phyloP scores from a whole-genome alignment of 1,284 basidiomycete genomes.

The Cystobasidiaceae sp. region DNA sequence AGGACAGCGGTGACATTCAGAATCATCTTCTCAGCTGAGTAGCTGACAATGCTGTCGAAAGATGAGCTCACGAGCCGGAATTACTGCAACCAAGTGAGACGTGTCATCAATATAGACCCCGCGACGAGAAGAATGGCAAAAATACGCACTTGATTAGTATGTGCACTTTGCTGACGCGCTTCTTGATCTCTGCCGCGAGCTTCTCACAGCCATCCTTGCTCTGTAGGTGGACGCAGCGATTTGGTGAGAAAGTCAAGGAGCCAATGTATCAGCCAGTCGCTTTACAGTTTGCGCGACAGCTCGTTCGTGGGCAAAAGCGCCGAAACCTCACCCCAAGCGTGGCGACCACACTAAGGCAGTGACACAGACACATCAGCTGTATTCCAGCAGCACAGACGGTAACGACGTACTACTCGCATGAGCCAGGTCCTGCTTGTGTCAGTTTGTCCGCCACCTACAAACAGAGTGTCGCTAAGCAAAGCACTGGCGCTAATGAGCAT shows the following conservation, averaged over 20 bases:
- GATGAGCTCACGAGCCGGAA: constrained; percentile 37
- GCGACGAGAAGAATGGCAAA: constrained; percentile 40
- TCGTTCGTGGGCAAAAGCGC: no score
- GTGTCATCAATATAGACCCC: neutral
- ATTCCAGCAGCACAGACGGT: neutral
- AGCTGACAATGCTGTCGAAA: neutral
- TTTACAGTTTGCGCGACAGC: no score
- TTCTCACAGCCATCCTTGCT: constrained; percentile 73
- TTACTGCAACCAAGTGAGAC: neutral
- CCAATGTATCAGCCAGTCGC: no score
- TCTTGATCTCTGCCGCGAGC: constrained; percentile 63
- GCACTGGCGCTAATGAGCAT: neutral
- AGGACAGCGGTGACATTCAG: neutral
- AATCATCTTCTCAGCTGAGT: neutral
- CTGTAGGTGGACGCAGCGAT: constrained; percentile 48
- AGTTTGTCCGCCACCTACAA: constrained; percentile 48
- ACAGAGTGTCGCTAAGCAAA: neutral
- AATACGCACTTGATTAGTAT: constrained; percentile 58
- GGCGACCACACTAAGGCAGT: constrained; percentile 54
- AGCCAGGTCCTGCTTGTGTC: constrained; percentile 53
- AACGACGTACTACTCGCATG: constrained; percentile 53
- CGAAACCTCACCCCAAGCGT: constrained; percentile 60
- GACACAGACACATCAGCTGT: neutral
- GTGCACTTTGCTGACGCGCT: constrained; percentile 61
- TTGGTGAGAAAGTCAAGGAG: no score